Base-by-base conservation (phyloP, 2,329 filamentous ascomycete genomes). In the Ramularia endophylla region DNA sequence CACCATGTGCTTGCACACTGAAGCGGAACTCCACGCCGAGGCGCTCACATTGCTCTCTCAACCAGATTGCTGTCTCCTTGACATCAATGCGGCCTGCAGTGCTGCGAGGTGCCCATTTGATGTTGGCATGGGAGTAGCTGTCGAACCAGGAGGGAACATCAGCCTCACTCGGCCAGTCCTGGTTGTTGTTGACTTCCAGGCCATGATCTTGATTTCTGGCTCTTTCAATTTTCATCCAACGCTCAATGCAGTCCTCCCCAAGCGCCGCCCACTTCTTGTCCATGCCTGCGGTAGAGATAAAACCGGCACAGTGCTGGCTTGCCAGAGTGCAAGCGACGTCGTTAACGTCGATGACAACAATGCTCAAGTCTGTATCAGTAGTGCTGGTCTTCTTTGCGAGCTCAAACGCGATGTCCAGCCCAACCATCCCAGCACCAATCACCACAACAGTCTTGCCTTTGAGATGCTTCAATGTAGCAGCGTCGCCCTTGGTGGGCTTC, bases 261-360 rank as follows among this genome's bases (percentile, higher is more conserved):
- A 56, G 41, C 3, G 27, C 11, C 2, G 38, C 30, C 12, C 43
- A 41, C 4, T 13, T 17, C 8, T 48, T 30, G 5, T 41, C 38
- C 28, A 51, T 28, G 16, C 38, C 44, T 12, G 44, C 31, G 0
- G 35, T 29, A 2, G 38, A 43, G 8, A 58, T 38, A 9, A 58
- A 27, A 13, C 55, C 54, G 2, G 46, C 40, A 29, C 45, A 52
- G 4, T 47, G 27, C 1, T 38, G 43, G 5, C 51, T 53, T 9
- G 50, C 50, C n/a, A 50, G 45, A 27, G 38, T 17, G 25, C 44
- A 51, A 18, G 33, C 36, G 11, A 13, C 31, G 8, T 31, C 29
- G 13, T 47, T 40, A 28, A 51, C 42, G n/a, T 58, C 55, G n/a
- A 58, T 39, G 8, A 58, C 50, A 3, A 46, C 47, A 37, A 58